Evolutionary conservation across 805 yeast genomes (phyloP).

Genomic region (Candida arabinofermentans): DNA sequence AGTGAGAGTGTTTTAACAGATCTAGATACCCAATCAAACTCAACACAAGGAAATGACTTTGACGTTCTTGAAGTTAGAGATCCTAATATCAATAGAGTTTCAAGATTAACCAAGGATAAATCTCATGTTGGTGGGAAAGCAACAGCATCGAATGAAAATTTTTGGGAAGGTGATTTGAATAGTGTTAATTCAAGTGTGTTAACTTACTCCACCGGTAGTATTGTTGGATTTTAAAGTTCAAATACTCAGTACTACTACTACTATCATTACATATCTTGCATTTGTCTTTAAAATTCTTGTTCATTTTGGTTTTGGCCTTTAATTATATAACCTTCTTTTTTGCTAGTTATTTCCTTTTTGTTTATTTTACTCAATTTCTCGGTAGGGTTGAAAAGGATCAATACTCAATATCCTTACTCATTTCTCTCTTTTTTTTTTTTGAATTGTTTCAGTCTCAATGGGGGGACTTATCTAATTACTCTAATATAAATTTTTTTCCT

Average conservation of each 20-base stretch:
- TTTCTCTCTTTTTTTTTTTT: too few relatives aligned
- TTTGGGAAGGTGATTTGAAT: constrained; percentile 22
- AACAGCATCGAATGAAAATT: constrained; percentile 9
- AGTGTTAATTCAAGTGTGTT: constrained; percentile 24
- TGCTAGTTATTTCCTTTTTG: too few relatives aligned
- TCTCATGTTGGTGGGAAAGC: background rate
- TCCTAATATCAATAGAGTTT: background rate
- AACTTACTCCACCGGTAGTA: constrained; percentile 25
- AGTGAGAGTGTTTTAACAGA: constrained; percentile 16
- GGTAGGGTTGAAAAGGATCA: too few relatives aligned
- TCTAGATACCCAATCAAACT: constrained; percentile 4
- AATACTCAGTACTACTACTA: too few relatives aligned
- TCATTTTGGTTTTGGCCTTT: too few relatives aligned
- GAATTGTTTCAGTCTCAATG: too few relatives aligned
- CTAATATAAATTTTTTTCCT: background rate
- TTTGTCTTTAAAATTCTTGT: too few relatives aligned
- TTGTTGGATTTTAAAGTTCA: constrained; percentile 23
- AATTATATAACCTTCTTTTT: too few relatives aligned
- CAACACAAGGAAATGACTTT: background rate
- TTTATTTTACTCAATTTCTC: too few relatives aligned
- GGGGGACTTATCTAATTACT: too few relatives aligned
- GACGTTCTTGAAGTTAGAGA: background rate
- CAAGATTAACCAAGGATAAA: background rate
- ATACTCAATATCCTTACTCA: too few relatives aligned
- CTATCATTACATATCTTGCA: too few relatives aligned